These are phyloP conservation scores for Thermoascus crustaceus DNA, from an alignment of 2,329 filamentous ascomycete species.

Conservation along the genomic window DNA sequence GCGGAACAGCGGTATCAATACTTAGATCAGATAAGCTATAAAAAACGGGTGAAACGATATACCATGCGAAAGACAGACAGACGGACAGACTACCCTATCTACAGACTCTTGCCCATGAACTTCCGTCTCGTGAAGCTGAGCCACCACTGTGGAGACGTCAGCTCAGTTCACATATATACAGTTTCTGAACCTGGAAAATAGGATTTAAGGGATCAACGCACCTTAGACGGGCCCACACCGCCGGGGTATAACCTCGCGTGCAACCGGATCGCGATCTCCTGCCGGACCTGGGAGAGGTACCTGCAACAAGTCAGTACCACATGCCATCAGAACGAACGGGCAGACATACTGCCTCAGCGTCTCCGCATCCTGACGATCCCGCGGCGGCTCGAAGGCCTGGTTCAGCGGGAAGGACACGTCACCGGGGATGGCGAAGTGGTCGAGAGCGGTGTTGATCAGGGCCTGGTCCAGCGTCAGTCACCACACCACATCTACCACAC, in stretches of 20 bases:
- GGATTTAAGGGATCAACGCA: slow-evolving; percentile 29
- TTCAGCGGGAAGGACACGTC: slow-evolving; percentile 91
- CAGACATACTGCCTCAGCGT: slow-evolving; percentile 66
- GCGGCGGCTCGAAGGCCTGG: slow-evolving; percentile 88
- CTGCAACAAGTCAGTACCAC: slow-evolving; percentile 16
- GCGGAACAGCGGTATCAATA: too few species aligned
- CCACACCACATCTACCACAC: background rate
- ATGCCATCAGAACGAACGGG: background rate
- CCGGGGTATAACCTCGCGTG: slow-evolving; percentile 82
- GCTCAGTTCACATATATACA: background rate
- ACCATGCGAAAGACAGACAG: background rate
- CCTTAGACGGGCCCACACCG: slow-evolving; percentile 57
- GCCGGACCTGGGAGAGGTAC: slow-evolving; percentile 75
- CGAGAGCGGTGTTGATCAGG: slow-evolving; percentile 81
- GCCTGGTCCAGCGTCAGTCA: slow-evolving; percentile 51
- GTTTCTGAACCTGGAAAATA: background rate
- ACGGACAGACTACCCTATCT: slow-evolving; percentile 16
- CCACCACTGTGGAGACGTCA: slow-evolving; percentile 71
- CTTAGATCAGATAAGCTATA: too few species aligned
- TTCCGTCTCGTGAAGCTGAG: slow-evolving; percentile 97
- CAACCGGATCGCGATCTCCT: slow-evolving; percentile 78
- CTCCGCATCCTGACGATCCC: slow-evolving; percentile 83
- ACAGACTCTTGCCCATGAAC: slow-evolving; percentile 96
- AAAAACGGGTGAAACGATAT: background rate
- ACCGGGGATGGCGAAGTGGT: slow-evolving; percentile 90